Evolutionary conservation across 345 rosid genomes (phyloP).

Genomic region (Camelina neglecta): DNA sequence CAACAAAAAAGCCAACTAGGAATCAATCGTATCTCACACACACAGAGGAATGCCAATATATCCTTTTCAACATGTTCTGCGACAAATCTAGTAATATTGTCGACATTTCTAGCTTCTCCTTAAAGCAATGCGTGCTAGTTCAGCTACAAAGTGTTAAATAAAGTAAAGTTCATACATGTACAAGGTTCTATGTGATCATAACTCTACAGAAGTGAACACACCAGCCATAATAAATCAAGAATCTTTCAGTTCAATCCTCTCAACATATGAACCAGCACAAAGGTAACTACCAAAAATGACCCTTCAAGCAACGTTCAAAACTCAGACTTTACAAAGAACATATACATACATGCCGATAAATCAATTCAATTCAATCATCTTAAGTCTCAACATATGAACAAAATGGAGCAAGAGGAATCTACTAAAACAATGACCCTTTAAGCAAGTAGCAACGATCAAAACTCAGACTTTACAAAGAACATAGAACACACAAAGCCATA

Average conservation of each 20-base stretch:
- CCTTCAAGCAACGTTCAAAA: background rate
- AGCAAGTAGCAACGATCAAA: background rate
- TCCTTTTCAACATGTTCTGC: background rate
- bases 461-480: conserved; percentile 14
- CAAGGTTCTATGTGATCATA: background rate
- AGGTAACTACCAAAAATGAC: background rate
- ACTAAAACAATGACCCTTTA: background rate
- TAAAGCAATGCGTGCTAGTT: background rate
- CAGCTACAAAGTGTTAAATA: background rate
- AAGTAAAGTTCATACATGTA: background rate
- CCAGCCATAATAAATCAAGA: conserved; percentile 5
- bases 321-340: background rate
- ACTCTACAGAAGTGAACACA: background rate
- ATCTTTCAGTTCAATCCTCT: conserved; percentile 19
- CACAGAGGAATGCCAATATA: background rate
- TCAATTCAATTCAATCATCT: background rate
- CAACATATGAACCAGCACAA: background rate
- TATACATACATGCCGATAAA: too few relatives aligned
- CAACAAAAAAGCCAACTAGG: background rate
- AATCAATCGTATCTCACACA: background rate
- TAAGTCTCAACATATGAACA: conserved; percentile 1
- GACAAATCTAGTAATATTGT: background rate
- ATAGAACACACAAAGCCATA: background rate
- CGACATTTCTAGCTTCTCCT: background rate
- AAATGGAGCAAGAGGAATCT: background rate